Base-by-base conservation (phyloP, 2,329 filamentous ascomycete genomes). In the Calycina marina region DNA sequence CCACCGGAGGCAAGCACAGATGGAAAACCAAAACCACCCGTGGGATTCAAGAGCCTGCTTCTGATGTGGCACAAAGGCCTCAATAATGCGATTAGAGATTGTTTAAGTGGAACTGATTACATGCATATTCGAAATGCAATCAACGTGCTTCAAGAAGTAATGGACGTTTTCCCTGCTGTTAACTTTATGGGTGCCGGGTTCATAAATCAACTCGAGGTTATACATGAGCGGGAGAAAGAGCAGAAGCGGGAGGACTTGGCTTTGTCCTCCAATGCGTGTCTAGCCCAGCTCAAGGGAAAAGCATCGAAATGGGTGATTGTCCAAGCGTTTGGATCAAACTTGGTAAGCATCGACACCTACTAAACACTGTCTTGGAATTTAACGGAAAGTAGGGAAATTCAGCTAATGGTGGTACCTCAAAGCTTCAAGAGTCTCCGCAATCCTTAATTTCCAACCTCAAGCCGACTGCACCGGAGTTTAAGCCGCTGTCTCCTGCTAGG, bases 51-150 rank as follows among this genome's bases (percentile, higher is more conserved):
- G 30, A 77, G 82, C 44, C 60, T 92, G 32, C 63, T 94, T 18
- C 90, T 80, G 61, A 80, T 82, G 45, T 96, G 88, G 85, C 92
- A 98, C 55, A 75, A 78, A 46, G 74, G 80, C 41, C 60, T 98
- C 26, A 80, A 79, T 46, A 70, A 63, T 30, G 83, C 88, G 2
- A 62, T 98, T 34, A 86, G 85, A 52, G 69, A 69, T 22, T 94
- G 88, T 52, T 65, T 98, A 28, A 72, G 73, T 12, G 77, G 78
- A 16, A 75, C 72, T 18, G 88, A 96, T 56, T 98, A 90, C 70
- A 94, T 94, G 79, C 86, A 94, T 54, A 93, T 96, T 51, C 77
- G 88, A 34, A 98, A 98, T 52, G 84, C 85, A 27, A 92, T 96
- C 44, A 90, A 80, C 36, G 67, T 96, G 4, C 64, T 98, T 37